Evolutionary conservation across 495 filamentous ascomycete species (phyloP), one percentile per base, ranked within the genome.

Genomic region (Daldinia decipiens): DNA sequence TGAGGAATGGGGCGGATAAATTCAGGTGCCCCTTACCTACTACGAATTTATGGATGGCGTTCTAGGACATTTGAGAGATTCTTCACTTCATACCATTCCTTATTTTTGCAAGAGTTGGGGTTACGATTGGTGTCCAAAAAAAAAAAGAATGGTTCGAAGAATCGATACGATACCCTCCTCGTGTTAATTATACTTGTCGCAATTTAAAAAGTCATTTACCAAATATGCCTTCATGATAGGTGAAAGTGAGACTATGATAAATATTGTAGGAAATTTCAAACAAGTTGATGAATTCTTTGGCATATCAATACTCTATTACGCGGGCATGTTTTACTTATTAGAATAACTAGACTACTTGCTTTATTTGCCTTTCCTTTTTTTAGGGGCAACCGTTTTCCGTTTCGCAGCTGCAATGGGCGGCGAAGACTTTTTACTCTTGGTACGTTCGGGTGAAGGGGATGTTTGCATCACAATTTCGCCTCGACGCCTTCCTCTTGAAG

Each of bases 311-410:
- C 50, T 57, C 38, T 50, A 21, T 36, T 74, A 74, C 53, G 43
- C 50, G 57, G 45, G 43, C 64, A 68, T 66, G 32, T 43, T 65
- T 59, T 65, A 24, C 52, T 60, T 38, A 67, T 64, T 56, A 56
- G 45, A 50, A 61, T 32, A 51, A 60, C 50, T 11, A 50, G 40
- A 53, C 51, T 59, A 57, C 58, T 55, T 38, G 15, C 29, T 43
- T 71, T 26, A 74, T 69, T 78, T 80, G 27, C 72, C 77, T 68
- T 74, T 74, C 21, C 75, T 66, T 54, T 71, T 73, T 34, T 64
- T 69, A 29, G 71, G 55, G 39, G 26, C 62, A 43, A 66, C 67
- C 13, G 73, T 29, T 63, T 81, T 79, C 59, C 76, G 75, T 62
- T 77, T 79, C 4, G 55, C 17, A 45, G 75, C 65, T 24, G 62